Conservation (phyloP, 225 moss, liverwort and hornwort genomes). For the Bryum argenteum region DNA sequence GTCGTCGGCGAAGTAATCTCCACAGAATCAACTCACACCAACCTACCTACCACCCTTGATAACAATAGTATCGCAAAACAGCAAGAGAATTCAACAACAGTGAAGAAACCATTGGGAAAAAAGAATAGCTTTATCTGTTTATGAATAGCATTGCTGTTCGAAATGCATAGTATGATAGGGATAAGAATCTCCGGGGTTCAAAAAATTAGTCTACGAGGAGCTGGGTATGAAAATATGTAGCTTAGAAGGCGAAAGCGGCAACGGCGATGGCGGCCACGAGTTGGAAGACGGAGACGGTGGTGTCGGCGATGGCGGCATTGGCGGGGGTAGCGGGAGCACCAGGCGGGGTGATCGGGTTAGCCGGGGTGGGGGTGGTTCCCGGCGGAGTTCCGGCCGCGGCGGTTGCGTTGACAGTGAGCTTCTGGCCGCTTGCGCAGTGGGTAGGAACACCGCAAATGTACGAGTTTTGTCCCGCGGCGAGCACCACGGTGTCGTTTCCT, state of each 20-base stretch:
- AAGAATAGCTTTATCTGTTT: too few relatives aligned
- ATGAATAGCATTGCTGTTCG: too few relatives aligned
- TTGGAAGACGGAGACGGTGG: neutral
- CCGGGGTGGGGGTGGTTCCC: neutral
- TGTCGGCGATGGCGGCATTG: neutral
- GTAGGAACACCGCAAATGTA: constrained; percentile 28
- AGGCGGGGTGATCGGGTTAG: constrained; percentile 3
- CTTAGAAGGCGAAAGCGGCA: neutral
- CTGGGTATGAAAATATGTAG: too few relatives aligned
- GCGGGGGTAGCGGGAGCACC: neutral
- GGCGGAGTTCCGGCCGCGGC: neutral
- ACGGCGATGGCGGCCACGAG: constrained; percentile 16
- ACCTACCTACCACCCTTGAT: too few relatives aligned
- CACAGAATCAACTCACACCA: too few relatives aligned
- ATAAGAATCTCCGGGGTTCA: too few relatives aligned
- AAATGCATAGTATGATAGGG: too few relatives aligned
- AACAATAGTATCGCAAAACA: too few relatives aligned
- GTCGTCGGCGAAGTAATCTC: too few relatives aligned
- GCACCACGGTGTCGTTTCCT: constrained; percentile 23
- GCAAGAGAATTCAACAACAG: too few relatives aligned
- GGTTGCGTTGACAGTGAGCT: constrained; percentile 14
- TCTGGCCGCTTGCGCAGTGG: neutral
- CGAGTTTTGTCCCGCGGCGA: neutral
- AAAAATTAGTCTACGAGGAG: neutral
- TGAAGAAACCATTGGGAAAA: too few relatives aligned